These are phyloP conservation scores for Pseudofabraea citricarpa DNA, from an alignment of 2,329 filamentous ascomycete species.

Conservation along the genomic window DNA sequence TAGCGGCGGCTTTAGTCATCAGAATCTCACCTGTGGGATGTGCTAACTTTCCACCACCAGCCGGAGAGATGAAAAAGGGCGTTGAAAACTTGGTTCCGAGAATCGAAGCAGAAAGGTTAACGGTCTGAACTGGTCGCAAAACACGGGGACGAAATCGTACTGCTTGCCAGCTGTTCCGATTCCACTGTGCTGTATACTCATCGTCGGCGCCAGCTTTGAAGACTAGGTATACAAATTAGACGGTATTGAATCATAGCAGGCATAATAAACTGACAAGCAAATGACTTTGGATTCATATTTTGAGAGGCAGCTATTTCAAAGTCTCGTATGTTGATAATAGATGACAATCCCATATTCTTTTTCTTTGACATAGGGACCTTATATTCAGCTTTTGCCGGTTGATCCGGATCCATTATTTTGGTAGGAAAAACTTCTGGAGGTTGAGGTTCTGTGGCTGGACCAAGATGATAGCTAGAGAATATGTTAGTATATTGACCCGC, in stretches of 20 bases:
- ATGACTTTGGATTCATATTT: background rate
- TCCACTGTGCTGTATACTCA: background rate
- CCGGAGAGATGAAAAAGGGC: constrained; percentile 10
- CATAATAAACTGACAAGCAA: background rate
- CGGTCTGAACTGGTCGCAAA: constrained; percentile 1
- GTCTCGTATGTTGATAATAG: background rate
- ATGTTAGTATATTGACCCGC: too few relatives aligned
- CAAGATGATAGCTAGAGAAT: too few relatives aligned
- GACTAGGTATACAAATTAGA: background rate
- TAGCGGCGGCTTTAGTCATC: constrained; percentile 7
- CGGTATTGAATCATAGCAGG: background rate
- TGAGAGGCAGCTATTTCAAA: background rate
- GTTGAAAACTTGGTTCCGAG: constrained; percentile 3
- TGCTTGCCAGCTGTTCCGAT: background rate
- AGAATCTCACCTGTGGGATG: constrained; percentile 6
- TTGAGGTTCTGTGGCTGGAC: too few relatives aligned
- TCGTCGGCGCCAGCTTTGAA: background rate
- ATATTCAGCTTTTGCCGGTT: too few relatives aligned
- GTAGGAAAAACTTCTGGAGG: too few relatives aligned
- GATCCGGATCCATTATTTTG: too few relatives aligned
- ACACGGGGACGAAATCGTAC: constrained; percentile 8
- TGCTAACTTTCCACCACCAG: constrained; percentile 7
- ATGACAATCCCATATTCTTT: too few relatives aligned
- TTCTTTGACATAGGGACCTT: too few relatives aligned
- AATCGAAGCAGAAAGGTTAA: constrained; percentile 4